A percentile compares a stretch with the other conserved stretches of the same genome.
Conservation (phyloP, 495 filamentous ascomycete species). For the Penicillium salamii region DNA sequence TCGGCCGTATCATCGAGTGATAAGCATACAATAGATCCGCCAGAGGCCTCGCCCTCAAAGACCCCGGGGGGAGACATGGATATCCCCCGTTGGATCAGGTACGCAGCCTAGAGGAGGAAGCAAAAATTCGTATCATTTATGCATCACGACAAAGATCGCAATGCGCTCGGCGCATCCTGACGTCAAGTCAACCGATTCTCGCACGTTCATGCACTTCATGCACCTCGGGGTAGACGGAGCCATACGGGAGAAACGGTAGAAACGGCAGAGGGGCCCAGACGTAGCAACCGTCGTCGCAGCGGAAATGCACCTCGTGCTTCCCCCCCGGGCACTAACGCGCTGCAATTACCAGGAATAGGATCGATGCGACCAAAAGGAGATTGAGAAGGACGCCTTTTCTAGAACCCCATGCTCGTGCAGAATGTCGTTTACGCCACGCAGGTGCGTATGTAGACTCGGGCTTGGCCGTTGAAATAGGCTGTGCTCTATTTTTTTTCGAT, state of each 20-base stretch:
- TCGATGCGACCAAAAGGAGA: background rate
- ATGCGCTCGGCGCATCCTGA: constrained; percentile 7
- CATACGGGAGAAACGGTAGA: constrained; percentile 6
- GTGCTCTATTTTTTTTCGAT: background rate
- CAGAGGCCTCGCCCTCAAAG: no score
- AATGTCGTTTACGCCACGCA: constrained; percentile 4
- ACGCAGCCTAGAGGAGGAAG: no score
- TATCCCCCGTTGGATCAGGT: no score
- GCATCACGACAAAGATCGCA: constrained; percentile 8
- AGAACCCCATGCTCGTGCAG: constrained; percentile 5
- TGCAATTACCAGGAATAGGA: background rate
- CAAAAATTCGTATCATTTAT: background rate
- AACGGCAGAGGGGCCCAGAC: background rate
- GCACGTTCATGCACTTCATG: constrained; percentile 8
- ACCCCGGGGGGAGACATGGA: no score
- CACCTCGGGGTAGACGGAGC: background rate
- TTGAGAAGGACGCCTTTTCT: background rate
- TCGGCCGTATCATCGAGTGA: no score
- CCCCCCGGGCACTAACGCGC: constrained; percentile 8
- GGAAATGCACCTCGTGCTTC: constrained; percentile 11
- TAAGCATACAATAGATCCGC: no score
- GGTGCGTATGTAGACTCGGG: constrained; percentile 1
- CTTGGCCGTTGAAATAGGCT: constrained; percentile 10
- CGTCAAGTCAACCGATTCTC: constrained; percentile 5
- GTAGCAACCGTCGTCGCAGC: constrained; percentile 2